Base-by-base conservation (phyloP, 352 stramenopile genomes). In the Phytophthora citrophthora region DNA sequence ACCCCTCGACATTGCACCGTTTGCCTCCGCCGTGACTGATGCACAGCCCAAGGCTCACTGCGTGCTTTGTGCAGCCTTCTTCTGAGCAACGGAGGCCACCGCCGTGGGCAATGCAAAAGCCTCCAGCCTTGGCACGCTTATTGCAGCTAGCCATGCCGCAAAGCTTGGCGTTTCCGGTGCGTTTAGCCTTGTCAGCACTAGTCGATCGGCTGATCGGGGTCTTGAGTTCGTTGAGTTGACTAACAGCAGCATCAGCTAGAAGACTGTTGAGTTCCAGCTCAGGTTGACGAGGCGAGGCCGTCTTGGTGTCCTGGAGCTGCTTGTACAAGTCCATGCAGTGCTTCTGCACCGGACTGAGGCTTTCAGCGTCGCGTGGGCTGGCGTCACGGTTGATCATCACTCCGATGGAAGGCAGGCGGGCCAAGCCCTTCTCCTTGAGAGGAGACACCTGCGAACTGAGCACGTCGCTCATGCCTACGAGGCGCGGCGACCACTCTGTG, bases 1-100 rank as follows among this genome's bases (percentile, higher is more conserved):
- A 95, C 24, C 77, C 86, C 3, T 89, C 70, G 13, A 91, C 71
- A 12, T 74, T 89, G 68, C 85, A 95, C 47, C 87, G 83, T 58
- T 91, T 91, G 55, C 87, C 87, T 36, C 87, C 87, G 24, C 87
- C 87, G 71, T 95, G 87, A 36, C 80, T 91, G 61, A 94, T 95
- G 70, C 88, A 96, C 40, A 94, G 80, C 0, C 88, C 88, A 15
- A 91, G 71, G 48, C 84, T 93, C 40, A 94, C 83, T 0, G 86
- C 89, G 64, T 93, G 85, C 62, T 95, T 95, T 38, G 83, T 66
- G 64, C 89, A 96, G 0, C 72, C 71, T 16, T 77, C 66, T 38
- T 94, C 75, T 5, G 81, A 90, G 54, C 89, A 96, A 3, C 86
- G 83, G 7, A 93, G 59, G 2, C 86, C 86, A 43, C 84, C 86